phyloP scores from a whole-genome alignment of 495 filamentous ascomycete genomes.

The Sporormia fimetaria region DNA sequence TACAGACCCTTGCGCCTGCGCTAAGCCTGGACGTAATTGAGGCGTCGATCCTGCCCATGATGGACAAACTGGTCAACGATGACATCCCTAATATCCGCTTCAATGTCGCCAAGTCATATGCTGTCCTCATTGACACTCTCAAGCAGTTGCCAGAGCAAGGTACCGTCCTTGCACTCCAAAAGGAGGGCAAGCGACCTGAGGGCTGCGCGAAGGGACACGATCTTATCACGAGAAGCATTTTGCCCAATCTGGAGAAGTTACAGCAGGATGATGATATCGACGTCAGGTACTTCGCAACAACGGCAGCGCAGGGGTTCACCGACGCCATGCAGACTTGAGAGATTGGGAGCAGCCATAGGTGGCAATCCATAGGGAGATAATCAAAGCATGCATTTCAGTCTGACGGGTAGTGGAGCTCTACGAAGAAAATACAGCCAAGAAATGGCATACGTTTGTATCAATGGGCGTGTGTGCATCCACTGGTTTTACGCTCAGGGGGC shows the following conservation, averaged over 20 bases:
- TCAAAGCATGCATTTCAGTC: too few species aligned
- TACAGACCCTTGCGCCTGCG: slow-evolving; percentile 81
- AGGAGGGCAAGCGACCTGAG: slow-evolving; percentile 46
- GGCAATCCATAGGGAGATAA: too few species aligned
- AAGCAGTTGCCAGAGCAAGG: slow-evolving; percentile 79
- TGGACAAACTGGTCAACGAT: slow-evolving; percentile 82
- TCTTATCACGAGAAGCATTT: slow-evolving; percentile 73
- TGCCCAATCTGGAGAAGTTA: slow-evolving; percentile 86
- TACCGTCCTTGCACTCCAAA: slow-evolving; percentile 73
- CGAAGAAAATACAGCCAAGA: too few species aligned
- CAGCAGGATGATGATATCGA: slow-evolving; percentile 95
- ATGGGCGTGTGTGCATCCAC: too few species aligned
- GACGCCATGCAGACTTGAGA: slow-evolving; percentile 27
- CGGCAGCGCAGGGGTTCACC: slow-evolving; percentile 40
- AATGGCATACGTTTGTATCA: too few species aligned
- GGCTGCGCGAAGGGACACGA: slow-evolving; percentile 65
- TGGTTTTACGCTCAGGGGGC: too few species aligned
- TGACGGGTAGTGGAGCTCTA: too few species aligned
- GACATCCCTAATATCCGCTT: slow-evolving; percentile 98
- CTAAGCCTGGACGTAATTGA: slow-evolving; percentile 86
- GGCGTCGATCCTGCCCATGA: slow-evolving; percentile 85
- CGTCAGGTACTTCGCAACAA: slow-evolving; percentile 87
- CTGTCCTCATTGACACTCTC: slow-evolving; percentile 74
- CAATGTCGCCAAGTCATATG: slow-evolving; percentile 97
- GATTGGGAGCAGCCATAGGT: too few species aligned